Evolutionary conservation across 768 basidiomycete species (phyloP).

Genomic region (Lactarius indigo): DNA sequence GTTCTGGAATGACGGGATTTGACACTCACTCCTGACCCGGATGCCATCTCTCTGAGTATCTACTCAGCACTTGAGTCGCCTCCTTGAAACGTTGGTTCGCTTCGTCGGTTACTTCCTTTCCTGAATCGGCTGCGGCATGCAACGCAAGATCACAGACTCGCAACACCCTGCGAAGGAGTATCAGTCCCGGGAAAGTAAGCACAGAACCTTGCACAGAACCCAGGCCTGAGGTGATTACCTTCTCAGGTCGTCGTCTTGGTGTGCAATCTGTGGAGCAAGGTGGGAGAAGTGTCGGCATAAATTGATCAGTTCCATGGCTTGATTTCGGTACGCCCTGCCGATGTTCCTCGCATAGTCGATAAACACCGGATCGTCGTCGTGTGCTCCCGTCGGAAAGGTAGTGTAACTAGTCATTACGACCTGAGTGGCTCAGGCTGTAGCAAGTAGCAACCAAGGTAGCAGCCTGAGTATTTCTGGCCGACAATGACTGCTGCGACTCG

Average conservation of each 20-base stretch:
- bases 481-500: too few species aligned
- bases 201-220: fast-evolving
- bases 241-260: neutral
- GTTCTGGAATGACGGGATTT: neutral
- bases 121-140: neutral
- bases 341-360: neutral
- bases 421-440: too few species aligned
- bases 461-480: too few species aligned
- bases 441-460: too few species aligned
- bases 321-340: neutral
- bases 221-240: neutral
- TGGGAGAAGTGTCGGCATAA: neutral
- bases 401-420: neutral
- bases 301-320: neutral
- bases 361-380: neutral
- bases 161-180: neutral
- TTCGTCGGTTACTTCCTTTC: neutral
- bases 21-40: neutral
- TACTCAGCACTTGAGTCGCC: neutral
- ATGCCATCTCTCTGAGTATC: neutral
- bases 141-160: neutral
- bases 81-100: neutral
- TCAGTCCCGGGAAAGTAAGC: neutral
- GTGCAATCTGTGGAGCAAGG: neutral
- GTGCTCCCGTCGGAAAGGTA: neutral